A percentile compares a stretch with the other conserved stretches of the same genome.
Conservation (phyloP, 2,329 filamentous ascomycete species). For the Periconia digitata region DNA sequence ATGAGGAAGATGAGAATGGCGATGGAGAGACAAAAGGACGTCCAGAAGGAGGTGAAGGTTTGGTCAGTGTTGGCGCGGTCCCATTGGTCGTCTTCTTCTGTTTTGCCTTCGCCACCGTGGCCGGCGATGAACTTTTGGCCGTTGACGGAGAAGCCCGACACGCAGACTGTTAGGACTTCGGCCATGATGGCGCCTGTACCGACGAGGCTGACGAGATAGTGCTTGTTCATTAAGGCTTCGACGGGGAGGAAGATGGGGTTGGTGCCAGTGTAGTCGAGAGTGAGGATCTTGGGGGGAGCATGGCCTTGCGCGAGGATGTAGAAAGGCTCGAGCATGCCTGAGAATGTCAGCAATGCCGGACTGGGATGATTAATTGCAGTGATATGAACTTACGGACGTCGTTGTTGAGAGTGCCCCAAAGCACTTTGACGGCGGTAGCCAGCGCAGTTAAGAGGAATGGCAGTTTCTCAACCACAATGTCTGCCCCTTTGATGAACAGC, state of each 20-base stretch:
- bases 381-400: constrained; percentile 67
- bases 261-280: constrained; percentile 72
- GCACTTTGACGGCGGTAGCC: constrained; percentile 67
- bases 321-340: constrained; percentile 3
- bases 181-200: constrained; percentile 71
- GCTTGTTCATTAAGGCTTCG: constrained; percentile 63
- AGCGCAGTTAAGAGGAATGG: constrained; percentile 68
- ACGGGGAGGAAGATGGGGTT: constrained; percentile 68
- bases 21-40: constrained; percentile 63
- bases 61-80: constrained; percentile 43
- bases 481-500: constrained; percentile 59
- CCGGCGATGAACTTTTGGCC: constrained; percentile 51
- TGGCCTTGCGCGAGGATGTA: constrained; percentile 60
- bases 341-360: neutral
- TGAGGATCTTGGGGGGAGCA: constrained; percentile 66
- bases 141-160: constrained; percentile 67
- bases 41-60: constrained; percentile 63
- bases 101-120: constrained; percentile 21
- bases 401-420: constrained; percentile 69
- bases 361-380: no score
- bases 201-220: constrained; percentile 67
- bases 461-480: constrained; percentile 60
- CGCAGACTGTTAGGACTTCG: constrained; percentile 71
- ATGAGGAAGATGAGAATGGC: constrained; percentile 68
- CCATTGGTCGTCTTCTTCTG: constrained; percentile 8